These are phyloP conservation scores for Guadua angustifolia DNA, from an alignment of 176 grass and related monocot species.

Conservation along the genomic window DNA sequence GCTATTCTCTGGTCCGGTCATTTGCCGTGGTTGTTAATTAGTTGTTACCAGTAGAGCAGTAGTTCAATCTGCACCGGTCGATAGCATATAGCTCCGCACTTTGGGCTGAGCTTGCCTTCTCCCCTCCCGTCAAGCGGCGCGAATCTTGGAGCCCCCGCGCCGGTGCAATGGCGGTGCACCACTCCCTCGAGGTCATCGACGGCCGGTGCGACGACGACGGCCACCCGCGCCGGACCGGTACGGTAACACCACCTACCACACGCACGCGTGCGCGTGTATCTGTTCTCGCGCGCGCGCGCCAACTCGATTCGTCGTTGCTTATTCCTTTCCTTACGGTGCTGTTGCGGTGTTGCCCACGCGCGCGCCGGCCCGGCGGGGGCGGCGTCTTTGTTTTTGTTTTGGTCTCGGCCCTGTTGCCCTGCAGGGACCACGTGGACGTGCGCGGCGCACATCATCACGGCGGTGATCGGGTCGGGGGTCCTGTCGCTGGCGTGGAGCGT, in stretches of 20 bases:
- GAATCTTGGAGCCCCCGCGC: neutral
- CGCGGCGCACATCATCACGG: conserved; percentile 86
- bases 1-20: neutral
- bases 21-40: neutral
- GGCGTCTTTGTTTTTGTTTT: neutral
- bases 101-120: neutral
- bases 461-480: conserved; percentile 92
- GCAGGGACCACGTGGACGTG: conserved; percentile 75
- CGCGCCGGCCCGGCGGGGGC: neutral
- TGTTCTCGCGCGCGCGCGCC: neutral
- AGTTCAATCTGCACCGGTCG: neutral
- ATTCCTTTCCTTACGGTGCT: neutral
- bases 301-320: neutral
- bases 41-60: neutral
- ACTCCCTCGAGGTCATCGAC: conserved; percentile 41
- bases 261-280: no score
- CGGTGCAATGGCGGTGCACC: conserved; percentile 51
- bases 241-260: neutral
- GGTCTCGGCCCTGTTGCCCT: neutral
- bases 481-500: conserved; percentile 89
- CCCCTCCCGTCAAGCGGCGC: neutral
- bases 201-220: conserved; percentile 44
- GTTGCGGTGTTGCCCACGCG: neutral
- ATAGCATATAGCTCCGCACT: neutral
- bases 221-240: conserved; percentile 42